Percentiles rank a stretch among this genome's conserved stretches.
Evolutionary conservation across 495 filamentous ascomycete species (phyloP).

Genomic region (Xylaria palmicola): DNA sequence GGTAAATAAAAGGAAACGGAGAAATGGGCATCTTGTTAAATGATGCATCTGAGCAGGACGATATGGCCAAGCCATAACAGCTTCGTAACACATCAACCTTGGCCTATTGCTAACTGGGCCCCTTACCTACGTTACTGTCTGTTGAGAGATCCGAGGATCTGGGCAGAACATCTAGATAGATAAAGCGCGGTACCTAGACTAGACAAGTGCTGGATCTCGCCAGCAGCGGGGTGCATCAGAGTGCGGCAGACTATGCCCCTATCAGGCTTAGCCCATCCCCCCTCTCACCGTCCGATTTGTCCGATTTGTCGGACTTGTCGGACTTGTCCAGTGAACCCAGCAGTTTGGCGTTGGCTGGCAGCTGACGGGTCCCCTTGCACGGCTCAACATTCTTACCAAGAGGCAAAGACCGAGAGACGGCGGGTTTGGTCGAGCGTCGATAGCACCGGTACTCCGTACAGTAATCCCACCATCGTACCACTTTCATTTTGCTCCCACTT

Average conservation of each 20-base stretch:
- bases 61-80: no score
- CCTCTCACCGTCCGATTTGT: neutral
- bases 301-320: no score
- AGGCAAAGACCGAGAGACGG: neutral
- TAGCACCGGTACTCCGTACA: no score
- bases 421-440: neutral
- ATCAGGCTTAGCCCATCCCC: neutral
- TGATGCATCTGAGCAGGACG: no score
- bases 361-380: neutral
- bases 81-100: no score
- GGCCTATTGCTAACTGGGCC: no score
- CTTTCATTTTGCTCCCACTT: neutral
- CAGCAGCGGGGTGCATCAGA: conserved; percentile 9
- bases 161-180: no score
- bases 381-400: conserved; percentile 1
- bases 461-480: conserved; percentile 8
- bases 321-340: conserved; percentile 1
- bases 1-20: no score
- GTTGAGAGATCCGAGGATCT: no score
- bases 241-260: neutral
- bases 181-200: no score
- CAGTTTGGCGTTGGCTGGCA: neutral
- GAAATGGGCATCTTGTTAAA: no score
- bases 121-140: no score
- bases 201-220: neutral